Conservation (phyloP, 2,329 filamentous ascomycete species). For the Lasiodiplodia citricola region DNA sequence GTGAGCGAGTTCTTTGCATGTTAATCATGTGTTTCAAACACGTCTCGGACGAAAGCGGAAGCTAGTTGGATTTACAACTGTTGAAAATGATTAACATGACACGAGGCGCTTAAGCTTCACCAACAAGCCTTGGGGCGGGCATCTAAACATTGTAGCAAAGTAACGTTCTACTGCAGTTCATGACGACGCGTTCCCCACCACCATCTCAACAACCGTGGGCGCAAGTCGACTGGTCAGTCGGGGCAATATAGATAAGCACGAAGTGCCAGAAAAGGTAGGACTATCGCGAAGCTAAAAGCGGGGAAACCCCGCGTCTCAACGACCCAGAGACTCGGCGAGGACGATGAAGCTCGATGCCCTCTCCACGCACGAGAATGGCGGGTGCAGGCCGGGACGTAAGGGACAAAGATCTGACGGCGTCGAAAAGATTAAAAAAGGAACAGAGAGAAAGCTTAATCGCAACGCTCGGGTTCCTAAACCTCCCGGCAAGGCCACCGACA, state of each 20-base stretch:
- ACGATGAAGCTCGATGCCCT: not conserved
- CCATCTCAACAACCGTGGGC: conserved; percentile 1
- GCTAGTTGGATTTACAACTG: not conserved
- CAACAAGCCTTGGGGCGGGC: conserved; percentile 4
- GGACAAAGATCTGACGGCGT: conserved; percentile 11
- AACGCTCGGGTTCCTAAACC: conserved; percentile 7
- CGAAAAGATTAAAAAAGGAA: not conserved
- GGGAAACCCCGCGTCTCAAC: conserved; percentile 16
- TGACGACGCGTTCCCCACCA: not conserved
- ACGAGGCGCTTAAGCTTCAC: conserved; percentile 4
- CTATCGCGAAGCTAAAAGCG: conserved; percentile 5
- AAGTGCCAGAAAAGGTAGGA: not conserved
- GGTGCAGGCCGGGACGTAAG: not conserved
- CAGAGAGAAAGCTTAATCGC: conserved; percentile 6
- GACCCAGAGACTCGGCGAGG: not conserved
- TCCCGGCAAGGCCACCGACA: not conserved
- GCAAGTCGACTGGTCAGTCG: not conserved
- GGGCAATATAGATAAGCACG: not conserved
- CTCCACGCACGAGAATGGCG: not conserved
- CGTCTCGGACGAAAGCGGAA: conserved; percentile 12
- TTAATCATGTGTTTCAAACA: not conserved
- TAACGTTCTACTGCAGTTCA: not conserved
- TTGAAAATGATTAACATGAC: not conserved
- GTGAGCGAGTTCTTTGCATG: not conserved
- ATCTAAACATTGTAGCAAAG: not conserved